A percentile compares a stretch with the other conserved stretches of the same genome.
Evolutionary conservation across 2,329 filamentous ascomycete species (phyloP).

Genomic region (Byssoonygena ceratinophila): DNA sequence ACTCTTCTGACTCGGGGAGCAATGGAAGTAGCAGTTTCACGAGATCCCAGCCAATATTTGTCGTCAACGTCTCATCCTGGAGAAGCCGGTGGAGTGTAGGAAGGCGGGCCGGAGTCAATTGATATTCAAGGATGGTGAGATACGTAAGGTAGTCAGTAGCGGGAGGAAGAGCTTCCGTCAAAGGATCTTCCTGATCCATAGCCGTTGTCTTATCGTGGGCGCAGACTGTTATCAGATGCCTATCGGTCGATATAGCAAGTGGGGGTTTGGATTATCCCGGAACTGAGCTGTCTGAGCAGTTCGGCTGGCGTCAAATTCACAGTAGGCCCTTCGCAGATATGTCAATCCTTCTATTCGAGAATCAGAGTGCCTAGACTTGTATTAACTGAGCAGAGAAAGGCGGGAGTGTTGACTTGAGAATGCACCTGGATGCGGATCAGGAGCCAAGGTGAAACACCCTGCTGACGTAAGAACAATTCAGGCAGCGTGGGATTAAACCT

Average conservation of each 20-base stretch:
- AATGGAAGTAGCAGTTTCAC: slow-evolving; percentile 52
- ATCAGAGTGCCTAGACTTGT: too few species aligned
- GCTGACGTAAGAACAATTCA: too few species aligned
- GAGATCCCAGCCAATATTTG: slow-evolving; percentile 57
- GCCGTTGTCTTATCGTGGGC: background rate
- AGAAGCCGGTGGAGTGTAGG: slow-evolving; percentile 49
- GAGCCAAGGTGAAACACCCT: too few species aligned
- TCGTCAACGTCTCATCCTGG: slow-evolving; percentile 50
- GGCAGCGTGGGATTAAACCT: too few species aligned
- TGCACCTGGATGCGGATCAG: too few species aligned
- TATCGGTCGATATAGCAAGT: background rate
- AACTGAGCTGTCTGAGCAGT: too few species aligned
- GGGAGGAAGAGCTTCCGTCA: slow-evolving; percentile 50
- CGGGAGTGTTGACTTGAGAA: too few species aligned
- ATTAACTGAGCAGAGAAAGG: too few species aligned
- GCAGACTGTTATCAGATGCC: background rate
- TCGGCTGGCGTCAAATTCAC: too few species aligned
- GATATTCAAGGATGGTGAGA: slow-evolving; percentile 54
- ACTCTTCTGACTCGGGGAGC: slow-evolving; percentile 48
- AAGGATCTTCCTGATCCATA: slow-evolving; percentile 35
- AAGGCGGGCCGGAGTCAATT: slow-evolving; percentile 48
- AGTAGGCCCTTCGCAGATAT: too few species aligned
- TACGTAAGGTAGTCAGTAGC: slow-evolving; percentile 57
- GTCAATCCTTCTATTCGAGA: too few species aligned
- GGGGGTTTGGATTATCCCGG: background rate